A percentile compares a stretch with the other conserved stretches of the same genome.
Evolutionary conservation across 1,284 basidiomycete genomes (phyloP).

Genomic region (Rhodotorula sp.): DNA sequence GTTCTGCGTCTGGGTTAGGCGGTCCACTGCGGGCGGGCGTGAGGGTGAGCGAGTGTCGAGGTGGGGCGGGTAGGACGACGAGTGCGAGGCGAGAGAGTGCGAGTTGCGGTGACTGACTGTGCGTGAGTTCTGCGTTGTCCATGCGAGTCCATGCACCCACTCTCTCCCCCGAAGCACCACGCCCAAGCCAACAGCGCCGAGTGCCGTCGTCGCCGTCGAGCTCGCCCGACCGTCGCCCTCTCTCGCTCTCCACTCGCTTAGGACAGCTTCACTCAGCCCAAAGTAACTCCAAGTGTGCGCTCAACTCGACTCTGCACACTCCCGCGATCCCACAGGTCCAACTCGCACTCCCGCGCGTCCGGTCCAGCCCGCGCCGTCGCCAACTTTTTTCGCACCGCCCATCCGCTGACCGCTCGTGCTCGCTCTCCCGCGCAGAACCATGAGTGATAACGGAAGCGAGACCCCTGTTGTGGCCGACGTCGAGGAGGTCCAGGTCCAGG

Average conservation of each 20-base stretch:
- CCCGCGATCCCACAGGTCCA: not conserved
- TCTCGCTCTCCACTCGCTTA: slow-evolving; percentile 23
- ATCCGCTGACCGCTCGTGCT: no score
- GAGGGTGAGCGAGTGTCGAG: not conserved
- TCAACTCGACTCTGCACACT: not conserved
- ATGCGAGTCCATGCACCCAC: not conserved
- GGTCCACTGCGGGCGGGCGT: slow-evolving; percentile 30
- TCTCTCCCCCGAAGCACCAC: no score
- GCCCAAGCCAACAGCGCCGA: no score
- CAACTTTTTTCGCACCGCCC: slow-evolving; percentile 5
- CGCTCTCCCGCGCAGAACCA: slow-evolving; percentile 6
- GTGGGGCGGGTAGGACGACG: not conserved
- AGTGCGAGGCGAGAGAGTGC: not conserved
- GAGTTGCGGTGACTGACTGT: slow-evolving; percentile 19
- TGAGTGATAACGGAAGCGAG: slow-evolving; percentile 41
- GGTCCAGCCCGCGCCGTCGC: not conserved
- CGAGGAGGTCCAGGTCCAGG: slow-evolving; percentile 59
- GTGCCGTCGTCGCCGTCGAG: not conserved
- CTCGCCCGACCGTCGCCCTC: not conserved
- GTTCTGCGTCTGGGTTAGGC: slow-evolving; percentile 40
- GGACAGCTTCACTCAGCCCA: slow-evolving; percentile 36
- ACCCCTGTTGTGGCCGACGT: slow-evolving; percentile 55
- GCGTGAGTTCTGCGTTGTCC: slow-evolving; percentile 10
- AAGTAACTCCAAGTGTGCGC: slow-evolving; percentile 4
- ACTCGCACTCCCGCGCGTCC: not conserved